Conservation (phyloP, 2,329 filamentous ascomycete genomes). For the Monilinia fructicola region DNA sequence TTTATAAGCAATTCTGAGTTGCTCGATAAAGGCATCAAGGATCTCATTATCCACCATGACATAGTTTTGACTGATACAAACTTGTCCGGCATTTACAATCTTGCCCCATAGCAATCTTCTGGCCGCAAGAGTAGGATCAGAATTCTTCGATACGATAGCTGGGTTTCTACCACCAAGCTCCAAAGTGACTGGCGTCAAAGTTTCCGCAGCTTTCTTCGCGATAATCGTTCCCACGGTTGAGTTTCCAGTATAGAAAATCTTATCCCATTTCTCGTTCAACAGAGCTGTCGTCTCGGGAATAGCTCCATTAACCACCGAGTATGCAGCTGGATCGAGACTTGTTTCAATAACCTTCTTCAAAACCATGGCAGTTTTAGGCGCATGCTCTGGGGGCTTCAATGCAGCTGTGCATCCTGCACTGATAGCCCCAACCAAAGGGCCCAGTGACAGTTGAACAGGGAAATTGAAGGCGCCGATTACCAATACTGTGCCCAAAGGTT, state of each 20-base stretch:
- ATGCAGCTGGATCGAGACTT: slow-evolving; percentile 74
- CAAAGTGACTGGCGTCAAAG: slow-evolving; percentile 81
- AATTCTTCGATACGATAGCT: slow-evolving; percentile 82
- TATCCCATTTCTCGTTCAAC: slow-evolving; percentile 90
- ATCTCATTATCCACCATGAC: slow-evolving; percentile 77
- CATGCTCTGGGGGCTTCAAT: slow-evolving; percentile 85
- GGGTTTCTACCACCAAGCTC: slow-evolving; percentile 93
- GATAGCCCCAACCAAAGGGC: slow-evolving; percentile 84
- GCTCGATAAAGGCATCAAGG: slow-evolving; percentile 68
- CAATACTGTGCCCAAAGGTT: slow-evolving; percentile 79
- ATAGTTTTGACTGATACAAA: slow-evolving; percentile 94
- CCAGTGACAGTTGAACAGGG: slow-evolving; percentile 76
- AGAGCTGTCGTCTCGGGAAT: slow-evolving; percentile 78
- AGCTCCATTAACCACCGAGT: slow-evolving; percentile 75
- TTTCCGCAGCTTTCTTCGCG: slow-evolving; percentile 82
- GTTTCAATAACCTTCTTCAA: slow-evolving; percentile 75
- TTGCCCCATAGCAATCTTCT: slow-evolving; percentile 88
- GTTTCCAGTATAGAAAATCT: slow-evolving; percentile 94
- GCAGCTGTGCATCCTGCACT: slow-evolving; percentile 87
- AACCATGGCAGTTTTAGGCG: slow-evolving; percentile 73
- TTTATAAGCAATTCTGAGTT: slow-evolving; percentile 68
- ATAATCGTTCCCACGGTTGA: slow-evolving; percentile 80
- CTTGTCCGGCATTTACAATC: slow-evolving; percentile 79
- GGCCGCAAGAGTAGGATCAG: slow-evolving; percentile 77
- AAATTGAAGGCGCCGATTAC: slow-evolving; percentile 96